phyloP scores from a whole-genome alignment of 495 filamentous ascomycete genomes.

The Lentithecium fluviatile region DNA sequence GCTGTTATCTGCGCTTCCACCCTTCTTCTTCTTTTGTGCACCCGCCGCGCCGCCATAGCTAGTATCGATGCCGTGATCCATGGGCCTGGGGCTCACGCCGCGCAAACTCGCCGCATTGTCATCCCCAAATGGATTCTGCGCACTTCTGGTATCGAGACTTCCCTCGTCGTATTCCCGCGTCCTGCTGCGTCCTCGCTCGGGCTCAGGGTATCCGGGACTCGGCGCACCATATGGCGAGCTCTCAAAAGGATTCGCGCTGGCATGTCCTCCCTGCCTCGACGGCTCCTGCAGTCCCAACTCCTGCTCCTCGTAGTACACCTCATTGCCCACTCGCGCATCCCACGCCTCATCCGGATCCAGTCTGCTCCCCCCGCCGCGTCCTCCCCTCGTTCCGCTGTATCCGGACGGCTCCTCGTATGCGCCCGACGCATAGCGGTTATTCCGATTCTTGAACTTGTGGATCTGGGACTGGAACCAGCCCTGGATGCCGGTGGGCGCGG shows the following conservation, averaged over 20 bases:
- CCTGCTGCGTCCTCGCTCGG: slow-evolving; percentile 38
- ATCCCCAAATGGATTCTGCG: slow-evolving; percentile 45
- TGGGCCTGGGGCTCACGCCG: slow-evolving; percentile 44
- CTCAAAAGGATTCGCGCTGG: slow-evolving; percentile 22
- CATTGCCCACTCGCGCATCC: slow-evolving; percentile 65
- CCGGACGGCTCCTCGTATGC: slow-evolving; percentile 59
- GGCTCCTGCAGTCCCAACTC: slow-evolving; percentile 52
- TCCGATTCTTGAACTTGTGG: slow-evolving; percentile 52
- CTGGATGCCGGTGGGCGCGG: slow-evolving; percentile 56
- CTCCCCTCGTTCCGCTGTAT: slow-evolving; percentile 39
- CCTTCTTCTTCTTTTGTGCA: slow-evolving; percentile 35
- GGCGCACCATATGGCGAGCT: slow-evolving; percentile 35
- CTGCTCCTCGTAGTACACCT: slow-evolving; percentile 66
- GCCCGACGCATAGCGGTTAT: slow-evolving; percentile 52
- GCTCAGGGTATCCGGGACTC: slow-evolving; percentile 13
- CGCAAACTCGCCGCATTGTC: slow-evolving; percentile 42
- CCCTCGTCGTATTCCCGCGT: slow-evolving; percentile 40
- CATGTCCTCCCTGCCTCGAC: slow-evolving; percentile 32
- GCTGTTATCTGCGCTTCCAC: slow-evolving; percentile 45
- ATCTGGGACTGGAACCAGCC: slow-evolving; percentile 58
- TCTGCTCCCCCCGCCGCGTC: slow-evolving; percentile 41
- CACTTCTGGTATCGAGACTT: slow-evolving; percentile 32
- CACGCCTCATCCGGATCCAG: slow-evolving; percentile 73
- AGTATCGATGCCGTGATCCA: slow-evolving; percentile 35
- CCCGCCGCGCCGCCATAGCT: slow-evolving; percentile 25